phyloP scores from a whole-genome alignment of 306 rosid species.

The Fragaria iinumae region DNA sequence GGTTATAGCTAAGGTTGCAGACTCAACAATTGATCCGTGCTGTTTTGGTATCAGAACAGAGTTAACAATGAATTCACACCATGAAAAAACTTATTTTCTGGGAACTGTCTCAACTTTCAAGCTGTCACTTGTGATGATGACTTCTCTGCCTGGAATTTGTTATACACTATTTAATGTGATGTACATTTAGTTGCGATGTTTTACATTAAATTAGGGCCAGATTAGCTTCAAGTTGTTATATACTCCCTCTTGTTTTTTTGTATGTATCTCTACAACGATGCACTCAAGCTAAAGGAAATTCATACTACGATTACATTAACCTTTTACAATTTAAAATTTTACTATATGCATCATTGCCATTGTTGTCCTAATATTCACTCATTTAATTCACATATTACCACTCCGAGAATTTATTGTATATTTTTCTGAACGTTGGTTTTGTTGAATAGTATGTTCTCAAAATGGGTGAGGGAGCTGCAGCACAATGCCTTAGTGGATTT shows the following conservation, averaged over 20 bases:
- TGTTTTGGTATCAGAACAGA: not conserved
- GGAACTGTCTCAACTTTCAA: not conserved
- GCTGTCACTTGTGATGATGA: not conserved
- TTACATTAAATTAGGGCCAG: not conserved
- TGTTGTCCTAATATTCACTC: not conserved
- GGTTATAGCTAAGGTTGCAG: not conserved
- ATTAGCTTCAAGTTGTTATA: not conserved
- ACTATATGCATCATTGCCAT: not conserved
- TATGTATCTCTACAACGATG: not conserved
- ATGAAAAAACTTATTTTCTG: not conserved
- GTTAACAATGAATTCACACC: not conserved
- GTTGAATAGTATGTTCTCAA: slow-evolving; percentile 50
- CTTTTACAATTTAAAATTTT: not conserved
- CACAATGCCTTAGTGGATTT: slow-evolving; percentile 64
- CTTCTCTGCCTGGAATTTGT: not conserved
- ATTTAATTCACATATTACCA: not conserved
- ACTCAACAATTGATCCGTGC: not conserved
- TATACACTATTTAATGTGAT: not conserved
- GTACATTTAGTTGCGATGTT: not conserved
- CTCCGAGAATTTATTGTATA: not conserved
- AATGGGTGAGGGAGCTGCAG: slow-evolving; percentile 46
- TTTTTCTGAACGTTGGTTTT: slow-evolving; percentile 4
- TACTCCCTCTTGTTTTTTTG: not conserved
- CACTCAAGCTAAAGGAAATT: not conserved
- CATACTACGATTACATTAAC: not conserved